phyloP scores from a whole-genome alignment of 2,329 filamentous ascomycete genomes.

The Xylaria polymorpha region DNA sequence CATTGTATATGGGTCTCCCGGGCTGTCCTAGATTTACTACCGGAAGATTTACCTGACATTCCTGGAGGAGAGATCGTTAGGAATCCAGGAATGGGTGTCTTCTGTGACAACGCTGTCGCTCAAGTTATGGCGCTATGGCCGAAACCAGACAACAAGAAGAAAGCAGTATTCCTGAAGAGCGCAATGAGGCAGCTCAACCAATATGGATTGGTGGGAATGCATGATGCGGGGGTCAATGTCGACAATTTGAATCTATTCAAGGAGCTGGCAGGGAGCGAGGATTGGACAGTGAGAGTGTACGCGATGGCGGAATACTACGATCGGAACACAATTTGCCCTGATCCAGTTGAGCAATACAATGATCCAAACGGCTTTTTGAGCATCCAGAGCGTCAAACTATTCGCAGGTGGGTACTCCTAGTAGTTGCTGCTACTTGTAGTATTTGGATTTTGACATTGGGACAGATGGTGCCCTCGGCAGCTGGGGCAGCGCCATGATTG shows the following conservation, averaged over 20 bases:
- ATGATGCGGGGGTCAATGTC: slow-evolving; percentile 73
- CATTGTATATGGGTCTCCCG: slow-evolving; percentile 78
- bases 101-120: slow-evolving; percentile 80
- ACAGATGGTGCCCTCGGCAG: slow-evolving; percentile 76
- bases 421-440: neutral
- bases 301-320: slow-evolving; percentile 75
- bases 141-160: slow-evolving; percentile 63
- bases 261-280: slow-evolving; percentile 60
- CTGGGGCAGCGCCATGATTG: slow-evolving; percentile 78
- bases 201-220: slow-evolving; percentile 74
- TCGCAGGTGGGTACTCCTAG: slow-evolving; percentile 63
- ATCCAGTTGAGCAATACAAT: slow-evolving; percentile 58
- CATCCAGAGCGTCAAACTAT: slow-evolving; percentile 75
- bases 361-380: slow-evolving; percentile 63
- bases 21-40: slow-evolving; percentile 70
- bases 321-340: slow-evolving; percentile 72
- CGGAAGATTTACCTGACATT: slow-evolving; percentile 62
- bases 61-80: slow-evolving; percentile 73
- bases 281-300: slow-evolving; percentile 73
- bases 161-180: slow-evolving; percentile 64
- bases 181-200: slow-evolving; percentile 73
- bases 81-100: slow-evolving; percentile 72
- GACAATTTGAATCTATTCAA: slow-evolving; percentile 66
- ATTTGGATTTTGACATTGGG: slow-evolving; percentile 39
- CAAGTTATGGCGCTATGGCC: slow-evolving; percentile 68